Evolutionary conservation across 176 grass and related monocot species (phyloP).

Genomic region (Cenchrus fungigraminus): DNA sequence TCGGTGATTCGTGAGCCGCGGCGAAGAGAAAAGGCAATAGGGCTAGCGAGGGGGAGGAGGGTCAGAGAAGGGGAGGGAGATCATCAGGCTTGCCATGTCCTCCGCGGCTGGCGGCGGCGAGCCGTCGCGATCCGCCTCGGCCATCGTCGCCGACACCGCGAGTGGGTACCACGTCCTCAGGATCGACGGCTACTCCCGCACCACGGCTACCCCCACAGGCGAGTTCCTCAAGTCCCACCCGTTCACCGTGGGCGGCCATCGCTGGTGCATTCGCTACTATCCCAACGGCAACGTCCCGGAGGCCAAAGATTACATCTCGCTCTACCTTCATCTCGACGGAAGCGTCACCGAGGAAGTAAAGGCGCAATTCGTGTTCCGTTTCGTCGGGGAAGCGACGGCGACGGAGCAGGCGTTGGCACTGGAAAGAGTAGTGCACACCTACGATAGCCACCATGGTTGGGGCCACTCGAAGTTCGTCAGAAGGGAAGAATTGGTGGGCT

Average conservation of each 20-base stretch:
- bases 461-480: background rate
- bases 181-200: constrained; percentile 5
- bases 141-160: background rate
- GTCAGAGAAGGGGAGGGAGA: background rate
- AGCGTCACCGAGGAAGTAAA: background rate
- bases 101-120: background rate
- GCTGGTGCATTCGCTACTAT: constrained; percentile 27
- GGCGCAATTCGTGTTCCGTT: constrained; percentile 18
- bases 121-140: background rate
- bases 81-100: background rate
- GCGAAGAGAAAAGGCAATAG: background rate
- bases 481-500: background rate
- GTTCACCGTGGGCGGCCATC: constrained; percentile 4
- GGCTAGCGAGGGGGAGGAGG: background rate
- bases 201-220: background rate
- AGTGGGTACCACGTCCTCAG: constrained; percentile 4
- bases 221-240: background rate
- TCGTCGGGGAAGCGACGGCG: background rate
- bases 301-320: constrained; percentile 18
- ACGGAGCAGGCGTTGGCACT: background rate
- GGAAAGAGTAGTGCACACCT: background rate
- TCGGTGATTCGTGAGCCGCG: background rate
- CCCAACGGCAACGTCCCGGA: constrained; percentile 8
- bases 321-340: constrained; percentile 13
- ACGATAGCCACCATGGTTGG: background rate